A percentile compares a stretch with the other conserved stretches of the same genome.
Evolutionary conservation across 78 protist genomes (phyloP).

Genomic region (Isochrysis galbana): DNA sequence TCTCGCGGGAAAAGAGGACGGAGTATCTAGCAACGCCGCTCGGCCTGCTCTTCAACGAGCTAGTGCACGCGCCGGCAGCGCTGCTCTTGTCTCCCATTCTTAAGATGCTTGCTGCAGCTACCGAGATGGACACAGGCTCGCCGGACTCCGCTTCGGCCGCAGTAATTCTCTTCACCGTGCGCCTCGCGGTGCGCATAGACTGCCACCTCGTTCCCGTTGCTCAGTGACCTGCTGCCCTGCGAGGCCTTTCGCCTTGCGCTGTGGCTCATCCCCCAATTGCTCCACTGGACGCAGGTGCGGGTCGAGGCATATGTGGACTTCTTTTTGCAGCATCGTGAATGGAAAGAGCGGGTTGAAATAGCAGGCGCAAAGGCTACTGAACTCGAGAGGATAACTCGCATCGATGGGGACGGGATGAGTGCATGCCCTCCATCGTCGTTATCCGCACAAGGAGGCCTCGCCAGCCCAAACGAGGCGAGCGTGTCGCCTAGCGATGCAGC

Average conservation of each 20-base stretch:
- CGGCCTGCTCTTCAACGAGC: slow-evolving; percentile 75
- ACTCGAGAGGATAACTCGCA: too few species aligned
- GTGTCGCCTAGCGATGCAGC: too few species aligned
- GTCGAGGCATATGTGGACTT: slow-evolving; percentile 31
- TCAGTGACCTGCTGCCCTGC: too few species aligned
- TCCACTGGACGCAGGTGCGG: too few species aligned
- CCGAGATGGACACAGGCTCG: slow-evolving; percentile 36
- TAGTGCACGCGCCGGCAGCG: slow-evolving; percentile 36
- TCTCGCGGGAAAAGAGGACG: not conserved
- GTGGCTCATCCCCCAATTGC: too few species aligned
- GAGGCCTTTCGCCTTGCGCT: too few species aligned
- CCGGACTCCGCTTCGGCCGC: not conserved
- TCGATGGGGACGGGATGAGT: too few species aligned
- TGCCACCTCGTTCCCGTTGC: too few species aligned
- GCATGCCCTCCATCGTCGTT: too few species aligned
- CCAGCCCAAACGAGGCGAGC: too few species aligned
- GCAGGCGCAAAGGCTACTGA: not conserved
- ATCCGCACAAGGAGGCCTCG: too few species aligned
- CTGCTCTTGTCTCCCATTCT: slow-evolving; percentile 26
- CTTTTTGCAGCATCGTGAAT: not conserved
- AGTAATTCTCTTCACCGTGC: slow-evolving; percentile 7
- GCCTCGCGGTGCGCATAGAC: not conserved
- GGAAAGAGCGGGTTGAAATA: not conserved
- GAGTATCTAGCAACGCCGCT: slow-evolving; percentile 24
- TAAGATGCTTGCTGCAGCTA: not conserved